A percentile compares a stretch with the other conserved stretches of the same genome.
phyloP scores from a whole-genome alignment of 495 filamentous ascomycete species.

The Niebla homalea region DNA sequence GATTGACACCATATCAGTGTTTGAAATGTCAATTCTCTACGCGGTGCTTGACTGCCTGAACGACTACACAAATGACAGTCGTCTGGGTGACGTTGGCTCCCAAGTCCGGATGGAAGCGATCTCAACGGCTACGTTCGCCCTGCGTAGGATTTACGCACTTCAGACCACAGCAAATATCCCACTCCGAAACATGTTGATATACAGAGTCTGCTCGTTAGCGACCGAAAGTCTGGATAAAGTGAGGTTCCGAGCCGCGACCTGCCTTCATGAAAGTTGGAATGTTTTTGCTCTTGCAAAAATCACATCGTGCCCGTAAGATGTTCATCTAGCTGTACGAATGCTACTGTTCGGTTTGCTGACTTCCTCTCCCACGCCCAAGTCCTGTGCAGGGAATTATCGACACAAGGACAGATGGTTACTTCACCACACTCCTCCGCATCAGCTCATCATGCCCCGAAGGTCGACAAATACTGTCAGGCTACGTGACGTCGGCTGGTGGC shows the following conservation, averaged over 20 bases:
- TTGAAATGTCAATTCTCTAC: conserved; percentile 19
- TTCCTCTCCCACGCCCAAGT: neutral
- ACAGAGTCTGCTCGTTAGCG: conserved; percentile 51
- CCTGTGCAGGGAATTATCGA: too few species aligned
- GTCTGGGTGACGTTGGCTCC: conserved; percentile 76
- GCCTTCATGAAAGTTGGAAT: conserved; percentile 32
- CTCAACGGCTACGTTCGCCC: conserved; percentile 35
- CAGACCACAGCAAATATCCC: neutral
- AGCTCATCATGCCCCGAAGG: conserved; percentile 47
- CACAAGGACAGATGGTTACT: neutral
- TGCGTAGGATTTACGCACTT: conserved; percentile 16
- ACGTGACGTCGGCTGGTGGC: conserved; percentile 63
- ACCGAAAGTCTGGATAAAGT: conserved; percentile 85
- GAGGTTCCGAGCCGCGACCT: conserved; percentile 49
- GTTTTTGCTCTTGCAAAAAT: neutral
- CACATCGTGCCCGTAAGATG: conserved; percentile 2
- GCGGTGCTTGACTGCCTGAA: conserved; percentile 46
- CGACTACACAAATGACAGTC: conserved; percentile 74
- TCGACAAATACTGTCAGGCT: neutral
- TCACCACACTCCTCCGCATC: neutral
- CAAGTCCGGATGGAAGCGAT: conserved; percentile 68
- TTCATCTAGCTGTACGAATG: neutral
- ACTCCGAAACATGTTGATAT: conserved; percentile 20
- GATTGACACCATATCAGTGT: conserved; percentile 1
- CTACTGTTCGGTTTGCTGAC: neutral